phyloP scores from a whole-genome alignment of 306 rosid species.

The Prunus persica region Prunus_persica_NCBIv2 NC_034013.1:10219001-10219500 shows the following conservation, averaged over 20 bases:
- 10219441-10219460: conserved; percentile 1
- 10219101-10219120: not conserved
- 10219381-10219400: conserved; percentile 8
- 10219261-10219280: conserved; percentile 8
- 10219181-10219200: conserved; percentile 4
- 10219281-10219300: not conserved
- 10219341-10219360: not conserved
- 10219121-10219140: conserved; percentile 2
- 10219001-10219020: not conserved
- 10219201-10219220: conserved; percentile 4
- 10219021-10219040: not conserved
- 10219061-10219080: not conserved
- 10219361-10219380: not conserved
- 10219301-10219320: conserved; percentile 5
- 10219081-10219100: conserved; percentile 27
- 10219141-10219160: not conserved
- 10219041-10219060: not conserved
- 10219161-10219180: conserved; percentile 6
- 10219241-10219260: not conserved
- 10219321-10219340: not conserved
- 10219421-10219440: not conserved
- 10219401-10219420: conserved; percentile 13
- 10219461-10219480: conserved; percentile 3
- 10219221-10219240: not conserved
- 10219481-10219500: conserved; percentile 13